Conservation (phyloP, 2,329 filamentous ascomycete species). For the Exophiala viscosa region DNA sequence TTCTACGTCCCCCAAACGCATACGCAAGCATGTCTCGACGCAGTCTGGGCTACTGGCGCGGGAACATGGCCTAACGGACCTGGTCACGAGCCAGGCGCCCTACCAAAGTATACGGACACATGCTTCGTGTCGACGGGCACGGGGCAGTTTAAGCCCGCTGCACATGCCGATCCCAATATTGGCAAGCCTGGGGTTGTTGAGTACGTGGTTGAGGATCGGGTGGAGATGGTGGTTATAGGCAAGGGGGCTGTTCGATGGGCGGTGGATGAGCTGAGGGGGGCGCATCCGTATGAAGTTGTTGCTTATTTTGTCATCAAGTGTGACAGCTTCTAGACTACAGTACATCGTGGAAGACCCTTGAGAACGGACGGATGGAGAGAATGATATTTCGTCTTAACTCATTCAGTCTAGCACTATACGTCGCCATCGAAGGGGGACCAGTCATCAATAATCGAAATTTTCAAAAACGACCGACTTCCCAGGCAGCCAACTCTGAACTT, state of each 20-base stretch:
- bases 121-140: conserved; percentile 40
- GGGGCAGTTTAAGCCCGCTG: conserved; percentile 41
- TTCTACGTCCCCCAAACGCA: conserved; percentile 42
- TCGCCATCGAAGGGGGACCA: too few species aligned
- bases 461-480: conserved; percentile 56
- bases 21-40: conserved; percentile 40
- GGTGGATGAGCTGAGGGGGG: conserved; percentile 39
- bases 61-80: conserved; percentile 36
- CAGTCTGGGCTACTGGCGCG: conserved; percentile 41
- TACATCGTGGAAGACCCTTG: background rate
- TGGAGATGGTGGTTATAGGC: conserved; percentile 43
- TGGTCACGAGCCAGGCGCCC: conserved; percentile 30
- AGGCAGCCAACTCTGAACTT: conserved; percentile 52
- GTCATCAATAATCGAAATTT: conserved; percentile 57
- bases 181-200: conserved; percentile 39
- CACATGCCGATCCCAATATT: conserved; percentile 40
- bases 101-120: conserved; percentile 35
- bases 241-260: conserved; percentile 37
- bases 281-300: conserved; percentile 47
- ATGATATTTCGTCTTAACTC: too few species aligned
- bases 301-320: conserved; percentile 44
- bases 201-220: conserved; percentile 40
- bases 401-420: too few species aligned
- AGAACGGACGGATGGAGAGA: too few species aligned
- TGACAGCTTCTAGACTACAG: conserved; percentile 27